Evolutionary conservation across 495 filamentous ascomycete genomes (phyloP), one percentile per base, ranked within the genome.

Genomic region (Alectoria sarmentosa): DNA sequence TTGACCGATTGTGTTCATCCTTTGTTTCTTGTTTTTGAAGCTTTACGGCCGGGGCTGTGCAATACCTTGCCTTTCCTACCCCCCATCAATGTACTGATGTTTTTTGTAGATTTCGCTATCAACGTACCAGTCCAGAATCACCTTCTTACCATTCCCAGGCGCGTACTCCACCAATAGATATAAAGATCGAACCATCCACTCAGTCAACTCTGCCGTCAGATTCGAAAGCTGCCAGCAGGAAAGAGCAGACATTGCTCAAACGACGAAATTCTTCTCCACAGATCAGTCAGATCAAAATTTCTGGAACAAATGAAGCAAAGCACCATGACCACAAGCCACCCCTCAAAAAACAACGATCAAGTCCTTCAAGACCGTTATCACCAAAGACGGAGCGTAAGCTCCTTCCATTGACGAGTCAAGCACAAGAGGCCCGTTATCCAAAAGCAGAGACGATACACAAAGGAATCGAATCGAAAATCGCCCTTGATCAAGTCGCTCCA

Each of bases 111-210:
- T 52, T 58, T 70, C 63, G 59, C 64, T 42, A 58, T 69, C 55
- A 58, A 59, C 54, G 21, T 44, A 42, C 39, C 46, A 60, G 39
- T 57, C 56, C 66, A 68, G 60, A 66, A 32, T 66, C 69, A 52
- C 60, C 63, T 70, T 68, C 69, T 70, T 66, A 70, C 69, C 57
- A 54, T 55, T 52, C 34, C 56, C 63, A 70, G 69, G 69, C 69
- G 69, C 41, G 46, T 58, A 54, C 56, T 66, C 55, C 63, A 65
- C 58, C 60, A 52, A 26, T 66, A 61, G 66, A 48, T n/a, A 55
- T 44, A 32, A 59, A 64, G 55, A 34, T 58, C 58, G 46, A 69
- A 42, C 61, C 67, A 52, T 69, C 69, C 21, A 76, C 76, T 66
- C 69, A 65, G 42, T 32, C 38, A 28, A 64, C 6, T 58, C 42